phyloP scores from a whole-genome alignment of 176 grass and related monocot species.

The Themeda triandra region DNA sequence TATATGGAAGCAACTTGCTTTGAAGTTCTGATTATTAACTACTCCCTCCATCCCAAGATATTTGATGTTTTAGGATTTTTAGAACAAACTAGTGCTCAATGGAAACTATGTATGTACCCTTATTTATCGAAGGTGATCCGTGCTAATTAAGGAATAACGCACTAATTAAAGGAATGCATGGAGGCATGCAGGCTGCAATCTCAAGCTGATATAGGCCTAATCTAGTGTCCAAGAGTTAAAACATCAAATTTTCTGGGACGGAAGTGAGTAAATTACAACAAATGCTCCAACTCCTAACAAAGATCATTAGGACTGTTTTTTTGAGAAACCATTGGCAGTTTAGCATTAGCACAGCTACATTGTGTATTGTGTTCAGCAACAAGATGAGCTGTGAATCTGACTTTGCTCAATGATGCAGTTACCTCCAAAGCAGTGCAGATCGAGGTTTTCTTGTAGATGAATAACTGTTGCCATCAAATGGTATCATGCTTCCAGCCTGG shows the following conservation, averaged over 20 bases:
- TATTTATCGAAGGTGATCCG: background rate
- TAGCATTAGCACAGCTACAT: conserved; percentile 1
- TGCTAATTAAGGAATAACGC: background rate
- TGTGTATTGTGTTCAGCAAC: background rate
- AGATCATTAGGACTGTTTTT: background rate
- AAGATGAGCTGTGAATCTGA: background rate
- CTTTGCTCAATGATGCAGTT: conserved; percentile 6
- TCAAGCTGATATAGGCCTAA: background rate
- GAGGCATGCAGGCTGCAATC: background rate
- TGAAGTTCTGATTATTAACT: conserved; percentile 16
- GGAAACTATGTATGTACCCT: background rate
- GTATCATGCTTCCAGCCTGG: conserved; percentile 42
- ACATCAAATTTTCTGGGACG: background rate
- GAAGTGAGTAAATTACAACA: background rate
- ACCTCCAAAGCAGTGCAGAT: conserved; percentile 98
- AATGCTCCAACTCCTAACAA: conserved; percentile 20
- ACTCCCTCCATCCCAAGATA: background rate
- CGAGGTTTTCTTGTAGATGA: conserved; percentile 72
- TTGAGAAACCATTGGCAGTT: background rate
- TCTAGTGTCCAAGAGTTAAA: background rate
- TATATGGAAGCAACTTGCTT: conserved; percentile 10
- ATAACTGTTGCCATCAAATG: conserved; percentile 62
- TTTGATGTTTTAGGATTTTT: background rate
- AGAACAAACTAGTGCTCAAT: background rate
- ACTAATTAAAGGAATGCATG: background rate